phyloP scores from a whole-genome alignment of 2,329 filamentous ascomycete species.

The Talaromyces albobiverticillius region DNA sequence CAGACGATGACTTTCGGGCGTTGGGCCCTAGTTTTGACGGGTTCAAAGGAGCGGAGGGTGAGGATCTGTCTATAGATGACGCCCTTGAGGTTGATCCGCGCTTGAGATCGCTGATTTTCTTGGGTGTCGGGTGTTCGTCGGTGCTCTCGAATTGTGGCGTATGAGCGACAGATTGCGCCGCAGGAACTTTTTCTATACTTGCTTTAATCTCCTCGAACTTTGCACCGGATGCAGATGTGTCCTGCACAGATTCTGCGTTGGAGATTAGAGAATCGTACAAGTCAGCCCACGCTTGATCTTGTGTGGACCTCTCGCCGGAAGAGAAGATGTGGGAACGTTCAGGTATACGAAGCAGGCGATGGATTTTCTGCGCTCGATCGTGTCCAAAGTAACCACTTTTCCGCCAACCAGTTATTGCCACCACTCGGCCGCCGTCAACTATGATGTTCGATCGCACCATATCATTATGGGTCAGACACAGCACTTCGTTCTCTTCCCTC shows the following conservation, averaged over 20 bases:
- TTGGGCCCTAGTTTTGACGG: slow-evolving; percentile 33
- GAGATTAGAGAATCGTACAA: slow-evolving; percentile 31
- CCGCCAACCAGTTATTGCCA: slow-evolving; percentile 39
- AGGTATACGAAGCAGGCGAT: slow-evolving; percentile 30
- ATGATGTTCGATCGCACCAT: slow-evolving; percentile 37
- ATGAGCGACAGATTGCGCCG: slow-evolving; percentile 21
- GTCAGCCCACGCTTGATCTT: slow-evolving; percentile 31
- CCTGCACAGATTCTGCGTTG: slow-evolving; percentile 11
- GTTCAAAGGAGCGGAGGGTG: slow-evolving; percentile 37
- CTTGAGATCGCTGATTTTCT: slow-evolving; percentile 38
- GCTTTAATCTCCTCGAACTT: slow-evolving; percentile 25
- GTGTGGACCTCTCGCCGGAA: slow-evolving; percentile 16
- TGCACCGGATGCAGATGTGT: too few species aligned
- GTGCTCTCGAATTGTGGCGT: slow-evolving; percentile 18
- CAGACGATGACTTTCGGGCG: slow-evolving; percentile 32
- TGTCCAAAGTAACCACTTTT: slow-evolving; percentile 39
- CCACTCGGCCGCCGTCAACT: slow-evolving; percentile 34
- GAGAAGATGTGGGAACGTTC: slow-evolving; percentile 17
- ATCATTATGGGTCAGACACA: slow-evolving; percentile 37
- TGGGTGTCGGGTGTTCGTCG: slow-evolving; percentile 36
- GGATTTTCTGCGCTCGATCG: slow-evolving; percentile 31
- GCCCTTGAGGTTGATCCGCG: slow-evolving; percentile 33
- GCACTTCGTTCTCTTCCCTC: slow-evolving; percentile 23
- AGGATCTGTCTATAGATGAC: slow-evolving; percentile 38
- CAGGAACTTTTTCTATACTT: slow-evolving; percentile 30